Evolutionary conservation across 2,329 filamentous ascomycete species (phyloP), one percentile per base, ranked within the genome.

Genomic region (Colletotrichum navitas): DNA sequence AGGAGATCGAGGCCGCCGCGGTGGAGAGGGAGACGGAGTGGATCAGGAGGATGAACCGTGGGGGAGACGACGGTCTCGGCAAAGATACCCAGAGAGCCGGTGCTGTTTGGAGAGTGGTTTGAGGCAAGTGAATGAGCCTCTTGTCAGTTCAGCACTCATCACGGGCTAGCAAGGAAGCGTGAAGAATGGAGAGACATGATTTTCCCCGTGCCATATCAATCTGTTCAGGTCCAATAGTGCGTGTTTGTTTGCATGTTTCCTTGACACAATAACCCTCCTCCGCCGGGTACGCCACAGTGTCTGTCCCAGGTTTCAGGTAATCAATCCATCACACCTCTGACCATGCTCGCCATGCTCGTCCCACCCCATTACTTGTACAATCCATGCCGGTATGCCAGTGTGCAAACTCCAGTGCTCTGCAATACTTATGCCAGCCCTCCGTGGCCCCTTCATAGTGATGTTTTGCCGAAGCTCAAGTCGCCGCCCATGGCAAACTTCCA

Each of bases 1-100:
- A 84, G 66, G 84, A 86, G 75, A 87, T 93, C 67, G 89, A 91
- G 80, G 81, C 80, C 58, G 88, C 89, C 75, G 86, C 88, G 5
- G 79, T 89, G 63, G 81, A 79, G 58, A 83, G 85, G 55, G 91
- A 93, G 79, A 84, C 85, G 67, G 83, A 82, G 52, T 92, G 90
- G 88, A 87, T 92, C 54, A 83, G 83, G 78, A 80, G 76, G 68
- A 85, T 88, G 81, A 89, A 87, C 75, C 77, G 83, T 59, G 81
- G 81, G 29, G 83, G 81, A 5, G 79, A 81, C 14, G 79, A 78
- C 21, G 80, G 81, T 67, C 76, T 47, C 32, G 66, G 43, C 43
- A 61, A 59, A 55, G 67, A 79, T 74, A 77, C 77, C 72, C 80
- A 78, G 26, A 76, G 80, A 69, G 84, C 84, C 16, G 85, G 85